A percentile compares a stretch with the other conserved stretches of the same genome.
Conservation (phyloP, 1,139 yeast species). For the Taphrina sp. region DNA sequence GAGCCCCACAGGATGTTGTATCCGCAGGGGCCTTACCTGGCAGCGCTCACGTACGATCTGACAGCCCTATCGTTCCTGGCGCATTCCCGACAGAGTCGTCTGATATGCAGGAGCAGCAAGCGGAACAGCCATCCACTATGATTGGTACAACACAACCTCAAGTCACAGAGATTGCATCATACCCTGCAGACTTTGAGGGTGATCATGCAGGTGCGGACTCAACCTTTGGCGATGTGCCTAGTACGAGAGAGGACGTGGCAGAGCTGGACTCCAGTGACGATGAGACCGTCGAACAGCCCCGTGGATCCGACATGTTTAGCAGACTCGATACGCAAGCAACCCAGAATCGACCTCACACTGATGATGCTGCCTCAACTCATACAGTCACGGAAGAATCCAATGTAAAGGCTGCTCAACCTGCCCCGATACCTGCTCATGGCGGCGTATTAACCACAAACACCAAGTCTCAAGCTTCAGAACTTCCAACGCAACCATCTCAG, state of each 20-base stretch:
- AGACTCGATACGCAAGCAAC: not conserved
- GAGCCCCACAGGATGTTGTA: conserved; percentile 21
- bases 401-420: not conserved
- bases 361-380: conserved; percentile 5
- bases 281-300: conserved; percentile 22
- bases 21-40: not conserved
- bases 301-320: conserved; percentile 16
- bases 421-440: not conserved
- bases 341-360: not conserved
- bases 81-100: not conserved
- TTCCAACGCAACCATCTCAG: not conserved
- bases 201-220: too few species aligned
- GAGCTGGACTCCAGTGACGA: conserved; percentile 30
- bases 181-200: too few species aligned
- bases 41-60: not conserved
- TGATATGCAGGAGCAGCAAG: not conserved
- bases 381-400: not conserved
- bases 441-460: not conserved
- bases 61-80: conserved; percentile 2
- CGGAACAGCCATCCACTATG: not conserved
- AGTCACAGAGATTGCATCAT: too few species aligned
- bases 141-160: not conserved
- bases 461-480: not conserved
- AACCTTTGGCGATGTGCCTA: not conserved
- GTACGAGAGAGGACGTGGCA: not conserved